These are phyloP conservation scores for Myrmaecium sp. DNA, from an alignment of 2,329 filamentous ascomycete species.

Conservation along the genomic window DNA sequence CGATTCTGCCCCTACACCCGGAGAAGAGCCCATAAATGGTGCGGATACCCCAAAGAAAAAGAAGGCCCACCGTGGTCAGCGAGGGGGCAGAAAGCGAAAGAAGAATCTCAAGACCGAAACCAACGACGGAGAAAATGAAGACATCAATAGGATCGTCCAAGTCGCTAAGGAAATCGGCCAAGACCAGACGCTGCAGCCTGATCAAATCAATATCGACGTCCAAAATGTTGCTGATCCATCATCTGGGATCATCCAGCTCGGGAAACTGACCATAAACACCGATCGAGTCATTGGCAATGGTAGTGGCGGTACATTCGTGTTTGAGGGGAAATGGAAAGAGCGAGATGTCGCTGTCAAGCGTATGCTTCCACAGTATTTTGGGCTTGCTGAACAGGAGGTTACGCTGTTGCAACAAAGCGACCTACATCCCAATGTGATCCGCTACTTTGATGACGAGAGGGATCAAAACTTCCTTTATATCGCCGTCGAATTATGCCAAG, in stretches of 20 bases:
- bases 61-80: conserved; percentile 32
- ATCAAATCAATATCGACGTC: conserved; percentile 24
- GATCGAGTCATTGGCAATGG: conserved; percentile 51
- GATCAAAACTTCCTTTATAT: conserved; percentile 90
- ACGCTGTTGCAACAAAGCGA: conserved; percentile 82
- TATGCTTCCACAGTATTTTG: conserved; percentile 91
- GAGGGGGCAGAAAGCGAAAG: conserved; percentile 27
- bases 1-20: conserved; percentile 8
- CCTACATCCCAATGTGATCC: conserved; percentile 89
- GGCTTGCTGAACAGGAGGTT: conserved; percentile 88
- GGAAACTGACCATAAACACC: conserved; percentile 42
- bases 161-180: conserved; percentile 21
- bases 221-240: conserved; percentile 25
- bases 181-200: conserved; percentile 17
- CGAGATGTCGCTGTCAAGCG: conserved; percentile 90
- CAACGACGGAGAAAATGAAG: conserved; percentile 14
- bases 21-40: conserved; percentile 6
- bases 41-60: conserved; percentile 24
- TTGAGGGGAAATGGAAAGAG: conserved; percentile 64
- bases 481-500: conserved; percentile 82
- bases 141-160: conserved; percentile 21
- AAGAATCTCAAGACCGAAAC: conserved; percentile 24
- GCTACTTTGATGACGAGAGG: conserved; percentile 84
- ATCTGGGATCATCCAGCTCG: conserved; percentile 24
- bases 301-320: conserved; percentile 94